Percentiles rank a stretch among this genome's conserved stretches.
phyloP scores from a whole-genome alignment of 768 basidiomycete species.

The Lactifluus piperatus region DNA sequence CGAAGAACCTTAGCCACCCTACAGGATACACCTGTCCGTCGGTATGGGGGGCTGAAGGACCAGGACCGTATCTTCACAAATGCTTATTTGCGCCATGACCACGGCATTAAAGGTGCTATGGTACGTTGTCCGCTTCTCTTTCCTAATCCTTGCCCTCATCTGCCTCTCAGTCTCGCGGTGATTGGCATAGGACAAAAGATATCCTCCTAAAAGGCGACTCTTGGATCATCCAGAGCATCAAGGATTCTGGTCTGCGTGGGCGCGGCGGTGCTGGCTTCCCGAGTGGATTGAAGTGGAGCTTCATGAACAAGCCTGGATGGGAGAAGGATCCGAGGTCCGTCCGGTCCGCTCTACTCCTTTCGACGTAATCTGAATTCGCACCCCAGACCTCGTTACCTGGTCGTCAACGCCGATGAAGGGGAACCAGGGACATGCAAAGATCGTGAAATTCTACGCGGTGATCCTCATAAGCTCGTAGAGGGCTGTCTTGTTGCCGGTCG shows the following conservation, averaged over 20 bases:
- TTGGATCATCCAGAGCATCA: constrained; percentile 95
- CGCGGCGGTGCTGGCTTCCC: constrained; percentile 97
- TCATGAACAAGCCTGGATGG: constrained; percentile 99
- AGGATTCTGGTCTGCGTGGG: constrained; percentile 91
- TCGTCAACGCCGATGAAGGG: constrained; percentile 61
- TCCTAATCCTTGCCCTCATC: not conserved
- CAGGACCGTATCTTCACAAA: constrained; percentile 94
- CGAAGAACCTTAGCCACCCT: constrained; percentile 55
- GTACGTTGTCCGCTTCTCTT: constrained; percentile 34
- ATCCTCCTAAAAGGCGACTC: constrained; percentile 90
- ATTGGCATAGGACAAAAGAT: constrained; percentile 98
- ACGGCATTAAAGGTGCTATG: constrained; percentile 86
- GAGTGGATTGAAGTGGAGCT: constrained; percentile 81
- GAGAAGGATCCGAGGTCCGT: constrained; percentile 77
- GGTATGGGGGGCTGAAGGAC: constrained; percentile 91
- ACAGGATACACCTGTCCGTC: constrained; percentile 77
- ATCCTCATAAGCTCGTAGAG: constrained; percentile 97
- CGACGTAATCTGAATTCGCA: not conserved
- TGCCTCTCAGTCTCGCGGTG: constrained; percentile 65
- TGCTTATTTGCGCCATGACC: constrained; percentile 79
- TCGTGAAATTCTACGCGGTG: constrained; percentile 94
- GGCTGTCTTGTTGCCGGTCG: constrained; percentile 96
- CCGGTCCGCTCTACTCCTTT: constrained; percentile 14
- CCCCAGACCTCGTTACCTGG: constrained; percentile 82
- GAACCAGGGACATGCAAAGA: constrained; percentile 99